Conservation (phyloP, 768 basidiomycete genomes). For the Trametes punicea region DNA sequence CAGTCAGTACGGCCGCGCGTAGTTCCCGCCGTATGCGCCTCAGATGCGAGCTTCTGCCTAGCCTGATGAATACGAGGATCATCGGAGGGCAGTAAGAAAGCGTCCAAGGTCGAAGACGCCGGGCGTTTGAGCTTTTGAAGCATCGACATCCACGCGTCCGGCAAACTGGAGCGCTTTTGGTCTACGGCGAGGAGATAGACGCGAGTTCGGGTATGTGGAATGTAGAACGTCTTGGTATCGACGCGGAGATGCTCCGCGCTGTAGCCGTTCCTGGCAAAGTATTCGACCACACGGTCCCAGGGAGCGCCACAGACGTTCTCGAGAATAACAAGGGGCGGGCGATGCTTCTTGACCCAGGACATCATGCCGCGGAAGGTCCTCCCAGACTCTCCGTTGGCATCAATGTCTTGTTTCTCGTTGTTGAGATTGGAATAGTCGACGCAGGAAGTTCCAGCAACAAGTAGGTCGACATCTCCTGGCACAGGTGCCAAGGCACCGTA, state of each 20-base stretch:
- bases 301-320: conserved; percentile 94
- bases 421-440: conserved; percentile 98
- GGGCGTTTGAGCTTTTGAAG: conserved; percentile 71
- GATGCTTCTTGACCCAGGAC: conserved; percentile 82
- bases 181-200: conserved; percentile 84
- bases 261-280: conserved; percentile 75
- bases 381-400: conserved; percentile 89
- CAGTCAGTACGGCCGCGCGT: conserved; percentile 80
- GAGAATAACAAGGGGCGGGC: conserved; percentile 87
- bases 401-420: conserved; percentile 86
- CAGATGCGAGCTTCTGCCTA: conserved; percentile 76
- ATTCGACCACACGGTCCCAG: conserved; percentile 71
- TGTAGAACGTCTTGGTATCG: conserved; percentile 88
- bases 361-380: conserved; percentile 95
- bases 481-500: conserved; percentile 85
- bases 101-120: conserved; percentile 86
- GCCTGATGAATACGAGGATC: conserved; percentile 91
- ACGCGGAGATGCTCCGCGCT: conserved; percentile 66
- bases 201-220: conserved; percentile 91
- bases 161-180: conserved; percentile 54
- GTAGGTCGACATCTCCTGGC: conserved; percentile 86
- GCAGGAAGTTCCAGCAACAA: conserved; percentile 93
- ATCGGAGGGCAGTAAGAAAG: conserved; percentile 87
- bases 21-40: conserved; percentile 60
- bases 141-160: conserved; percentile 63